phyloP scores from a whole-genome alignment of 129 eudicot genomes.

The Ambrosia artemisiifolia region DNA sequence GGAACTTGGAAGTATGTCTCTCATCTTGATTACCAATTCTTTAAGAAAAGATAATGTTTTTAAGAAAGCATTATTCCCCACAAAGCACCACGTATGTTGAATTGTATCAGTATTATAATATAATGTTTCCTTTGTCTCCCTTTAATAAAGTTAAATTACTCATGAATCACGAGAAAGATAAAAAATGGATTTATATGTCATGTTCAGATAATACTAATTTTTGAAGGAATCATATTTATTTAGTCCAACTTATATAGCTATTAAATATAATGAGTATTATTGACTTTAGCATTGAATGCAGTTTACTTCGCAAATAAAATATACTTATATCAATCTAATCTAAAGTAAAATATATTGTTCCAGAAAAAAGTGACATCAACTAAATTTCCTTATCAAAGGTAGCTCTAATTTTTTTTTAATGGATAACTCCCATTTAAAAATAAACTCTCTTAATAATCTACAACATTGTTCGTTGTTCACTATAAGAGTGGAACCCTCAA shows the following conservation, averaged over 20 bases:
- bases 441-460: no score
- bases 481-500: no score
- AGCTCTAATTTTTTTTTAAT: no score
- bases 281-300: not conserved
- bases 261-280: not conserved
- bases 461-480: no score
- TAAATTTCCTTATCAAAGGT: not conserved
- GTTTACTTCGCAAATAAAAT: not conserved
- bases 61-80: not conserved
- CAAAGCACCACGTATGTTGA: not conserved
- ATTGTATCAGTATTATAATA: not conserved
- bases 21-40: not conserved
- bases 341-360: not conserved
- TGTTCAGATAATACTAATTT: not conserved
- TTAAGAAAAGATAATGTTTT: not conserved
- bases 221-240: not conserved
- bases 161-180: not conserved
- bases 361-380: not conserved
- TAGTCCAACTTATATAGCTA: not conserved
- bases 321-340: not conserved
- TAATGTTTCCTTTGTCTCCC: not conserved
- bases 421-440: no score
- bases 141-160: slow-evolving; percentile 1
- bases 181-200: not conserved
- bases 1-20: no score